A percentile compares a stretch with the other conserved stretches of the same genome.
These are phyloP conservation scores for Tubosaeta sp. DNA, from an alignment of 768 basidiomycete species.

Conservation along the genomic window DNA sequence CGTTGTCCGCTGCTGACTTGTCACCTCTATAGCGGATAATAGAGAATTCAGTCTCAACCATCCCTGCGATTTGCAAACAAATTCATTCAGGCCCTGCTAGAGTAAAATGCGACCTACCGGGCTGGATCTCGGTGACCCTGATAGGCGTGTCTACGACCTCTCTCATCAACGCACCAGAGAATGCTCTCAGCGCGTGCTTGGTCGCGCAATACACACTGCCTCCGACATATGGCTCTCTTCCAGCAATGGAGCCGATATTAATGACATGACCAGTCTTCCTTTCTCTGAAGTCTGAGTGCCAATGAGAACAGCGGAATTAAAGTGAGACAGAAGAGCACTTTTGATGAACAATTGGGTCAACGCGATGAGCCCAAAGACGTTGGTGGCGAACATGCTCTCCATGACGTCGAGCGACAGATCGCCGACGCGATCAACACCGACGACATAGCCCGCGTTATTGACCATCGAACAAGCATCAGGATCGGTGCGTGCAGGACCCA, in stretches of 20 bases:
- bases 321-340: slow-evolving; percentile 30
- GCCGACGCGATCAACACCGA: slow-evolving; percentile 84
- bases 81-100: slow-evolving; percentile 1
- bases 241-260: slow-evolving; percentile 93
- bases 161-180: slow-evolving; percentile 73
- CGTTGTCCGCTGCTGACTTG: slow-evolving; percentile 73
- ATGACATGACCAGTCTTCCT: slow-evolving; percentile 84
- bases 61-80: slow-evolving; percentile 39
- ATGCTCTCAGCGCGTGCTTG: slow-evolving; percentile 81
- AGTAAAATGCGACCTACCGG: slow-evolving; percentile 46
- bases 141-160: slow-evolving; percentile 93
- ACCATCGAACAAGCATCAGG: slow-evolving; percentile 30
- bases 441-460: slow-evolving; percentile 87
- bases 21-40: slow-evolving; percentile 88
- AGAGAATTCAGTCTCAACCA: slow-evolving; percentile 94
- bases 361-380: slow-evolving; percentile 81
- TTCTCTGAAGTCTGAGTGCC: slow-evolving; percentile 63
- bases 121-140: slow-evolving; percentile 91
- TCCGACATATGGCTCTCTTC: slow-evolving; percentile 81
- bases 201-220: slow-evolving; percentile 94
- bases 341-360: slow-evolving; percentile 72
- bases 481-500: neutral
- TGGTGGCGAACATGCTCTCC: slow-evolving; percentile 78
- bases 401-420: slow-evolving; percentile 72
- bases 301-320: slow-evolving; percentile 7